Evolutionary conservation across 2,329 filamentous ascomycete species (phyloP).

Genomic region (Penicillium sp.): DNA sequence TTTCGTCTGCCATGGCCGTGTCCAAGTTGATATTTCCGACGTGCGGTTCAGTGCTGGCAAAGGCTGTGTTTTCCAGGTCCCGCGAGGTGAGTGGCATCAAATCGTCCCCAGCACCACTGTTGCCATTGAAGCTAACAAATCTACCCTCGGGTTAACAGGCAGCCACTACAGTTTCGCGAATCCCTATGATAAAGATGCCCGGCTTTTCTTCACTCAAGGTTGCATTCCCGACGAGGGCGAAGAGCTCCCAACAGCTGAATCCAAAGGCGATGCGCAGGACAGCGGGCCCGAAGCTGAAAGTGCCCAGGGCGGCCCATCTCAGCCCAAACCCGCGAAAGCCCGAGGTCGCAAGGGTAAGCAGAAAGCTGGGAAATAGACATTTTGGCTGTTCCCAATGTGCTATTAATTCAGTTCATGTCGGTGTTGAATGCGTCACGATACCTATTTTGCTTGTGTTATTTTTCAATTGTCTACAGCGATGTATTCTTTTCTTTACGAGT

Average conservation of each 20-base stretch:
- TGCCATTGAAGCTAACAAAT: not conserved
- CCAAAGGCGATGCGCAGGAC: constrained; percentile 27
- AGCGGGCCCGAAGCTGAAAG: constrained; percentile 22
- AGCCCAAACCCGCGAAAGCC: constrained; percentile 11
- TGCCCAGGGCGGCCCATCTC: constrained; percentile 6
- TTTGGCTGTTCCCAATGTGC: not conserved
- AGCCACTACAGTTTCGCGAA: constrained; percentile 94
- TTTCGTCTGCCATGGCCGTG: constrained; percentile 82
- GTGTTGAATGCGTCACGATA: constrained; percentile 26
- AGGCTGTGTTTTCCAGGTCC: constrained; percentile 92
- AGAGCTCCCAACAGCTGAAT: constrained; percentile 28
- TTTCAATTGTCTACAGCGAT: not conserved
- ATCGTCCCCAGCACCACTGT: not conserved
- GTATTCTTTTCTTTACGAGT: constrained; percentile 4
- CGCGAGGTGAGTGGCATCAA: constrained; percentile 71
- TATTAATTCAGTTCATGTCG: constrained; percentile 12
- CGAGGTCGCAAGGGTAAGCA: constrained; percentile 40
- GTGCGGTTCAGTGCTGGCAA: constrained; percentile 76
- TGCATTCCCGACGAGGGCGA: constrained; percentile 60
- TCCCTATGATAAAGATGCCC: constrained; percentile 70
- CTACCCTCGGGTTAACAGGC: constrained; percentile 57
- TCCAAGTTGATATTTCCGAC: constrained; percentile 69
- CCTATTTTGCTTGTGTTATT: constrained; percentile 13
- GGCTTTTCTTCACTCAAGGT: constrained; percentile 91
- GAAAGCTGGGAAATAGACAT: constrained; percentile 28